phyloP scores from a whole-genome alignment of 805 yeast species.

The Blastobotrys mokoenaii region DNA sequence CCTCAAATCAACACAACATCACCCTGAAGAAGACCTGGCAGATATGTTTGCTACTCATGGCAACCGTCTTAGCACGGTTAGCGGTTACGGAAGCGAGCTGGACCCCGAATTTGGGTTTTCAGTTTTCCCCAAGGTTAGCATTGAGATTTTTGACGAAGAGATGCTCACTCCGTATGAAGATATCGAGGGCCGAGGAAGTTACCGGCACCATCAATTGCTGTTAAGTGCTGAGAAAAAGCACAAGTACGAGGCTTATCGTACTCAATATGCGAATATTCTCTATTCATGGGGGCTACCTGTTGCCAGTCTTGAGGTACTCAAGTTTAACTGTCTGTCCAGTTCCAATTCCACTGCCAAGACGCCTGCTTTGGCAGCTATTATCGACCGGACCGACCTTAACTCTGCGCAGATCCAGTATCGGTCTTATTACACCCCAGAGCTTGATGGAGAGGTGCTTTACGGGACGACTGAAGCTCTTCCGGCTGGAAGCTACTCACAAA shows the following conservation, averaged over 20 bases:
- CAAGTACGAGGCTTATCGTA: conserved; percentile 39
- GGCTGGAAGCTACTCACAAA: conserved; percentile 25
- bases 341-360: too few species aligned
- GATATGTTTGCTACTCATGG: not conserved
- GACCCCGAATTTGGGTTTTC: not conserved
- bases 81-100: conserved; percentile 13
- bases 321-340: conserved; percentile 44
- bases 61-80: conserved; percentile 1
- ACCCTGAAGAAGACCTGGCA: too few species aligned
- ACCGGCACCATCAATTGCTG: conserved; percentile 17
- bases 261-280: conserved; percentile 68
- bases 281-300: conserved; percentile 78
- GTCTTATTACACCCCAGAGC: not conserved
- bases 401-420: conserved; percentile 15
- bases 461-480: conserved; percentile 7
- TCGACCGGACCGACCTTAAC: conserved; percentile 20
- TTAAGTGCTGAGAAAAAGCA: conserved; percentile 33
- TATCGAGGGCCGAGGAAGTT: conserved; percentile 23
- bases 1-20: not conserved
- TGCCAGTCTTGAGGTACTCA: conserved; percentile 69
- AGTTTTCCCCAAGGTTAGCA: conserved; percentile 27
- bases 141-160: conserved; percentile 40
- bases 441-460: conserved; percentile 7
- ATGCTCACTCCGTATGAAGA: conserved; percentile 35
- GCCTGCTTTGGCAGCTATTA: not conserved